phyloP scores from a whole-genome alignment of 768 basidiomycete genomes.

The Saitozyma sp. region DNA sequence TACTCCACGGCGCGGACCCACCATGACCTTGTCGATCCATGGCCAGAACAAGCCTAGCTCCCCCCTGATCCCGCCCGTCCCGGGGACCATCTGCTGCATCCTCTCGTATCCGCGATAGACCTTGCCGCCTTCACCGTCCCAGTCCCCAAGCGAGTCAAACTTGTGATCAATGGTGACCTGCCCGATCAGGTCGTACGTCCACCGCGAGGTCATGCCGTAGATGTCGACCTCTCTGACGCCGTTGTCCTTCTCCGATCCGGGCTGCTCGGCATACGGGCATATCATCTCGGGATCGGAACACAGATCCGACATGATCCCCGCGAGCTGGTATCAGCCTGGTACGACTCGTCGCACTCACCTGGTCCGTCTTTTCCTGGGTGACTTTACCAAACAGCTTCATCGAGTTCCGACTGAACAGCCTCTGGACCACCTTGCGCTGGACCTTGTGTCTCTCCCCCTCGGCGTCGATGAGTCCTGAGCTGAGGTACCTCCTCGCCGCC shows the following conservation, averaged over 20 bases:
- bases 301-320: slow-evolving; percentile 21
- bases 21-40: slow-evolving; percentile 17
- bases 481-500: slow-evolving; percentile 20
- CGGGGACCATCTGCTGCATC: slow-evolving; percentile 20
- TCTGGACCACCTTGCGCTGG: slow-evolving; percentile 24
- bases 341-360: slow-evolving; percentile 14
- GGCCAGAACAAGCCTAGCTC: slow-evolving; percentile 17
- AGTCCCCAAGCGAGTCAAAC: slow-evolving; percentile 16
- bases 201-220: slow-evolving; percentile 13
- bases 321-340: slow-evolving; percentile 12
- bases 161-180: slow-evolving; percentile 19
- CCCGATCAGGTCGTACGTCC: slow-evolving; percentile 29
- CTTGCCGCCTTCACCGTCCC: slow-evolving; percentile 18
- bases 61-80: slow-evolving; percentile 8
- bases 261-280: slow-evolving; percentile 7
- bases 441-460: slow-evolving; percentile 30
- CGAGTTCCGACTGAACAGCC: slow-evolving; percentile 23
- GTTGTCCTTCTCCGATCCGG: neutral
- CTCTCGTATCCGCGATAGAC: slow-evolving; percentile 20
- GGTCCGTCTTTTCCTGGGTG: slow-evolving; percentile 19
- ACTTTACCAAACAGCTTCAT: slow-evolving; percentile 18
- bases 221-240: slow-evolving; percentile 19
- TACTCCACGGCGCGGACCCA: slow-evolving; percentile 6
- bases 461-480: slow-evolving; percentile 21
- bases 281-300: slow-evolving; percentile 3